Evolutionary conservation across 2,329 filamentous ascomycete species (phyloP), one percentile per base, ranked within the genome.

Genomic region (Hortaea werneckii): DNA sequence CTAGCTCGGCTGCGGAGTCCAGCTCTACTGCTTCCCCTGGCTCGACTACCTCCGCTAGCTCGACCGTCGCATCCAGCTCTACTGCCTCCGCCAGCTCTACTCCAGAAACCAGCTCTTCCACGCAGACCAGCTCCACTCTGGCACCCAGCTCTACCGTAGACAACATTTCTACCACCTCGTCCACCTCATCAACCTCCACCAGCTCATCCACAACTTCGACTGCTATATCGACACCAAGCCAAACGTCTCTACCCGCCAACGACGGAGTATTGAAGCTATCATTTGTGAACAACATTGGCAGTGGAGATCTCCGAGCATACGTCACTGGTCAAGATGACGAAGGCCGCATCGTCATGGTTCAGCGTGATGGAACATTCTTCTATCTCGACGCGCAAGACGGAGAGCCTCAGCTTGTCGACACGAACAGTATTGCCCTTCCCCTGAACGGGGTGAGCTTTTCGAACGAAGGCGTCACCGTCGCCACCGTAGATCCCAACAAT

Each of bases 201-300:
- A 35, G 32, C 32, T 9, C 32, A 35, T 35, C 32, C 8, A 35
- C 9, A 9, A 9, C 32, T 35, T n/a, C 32, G n/a, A 9, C 32
- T 9, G 32, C 32, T n/a, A 35, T n/a, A 35, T 35, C 32, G n/a
- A 20, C 20, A 20, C 20, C 20, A 20, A 20, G 20, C 20, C 20
- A 20, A 20, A 20, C 20, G 20, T 20, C 20, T 20, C 20, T 20
- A 20, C 20, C 20, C 20, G 32, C 32, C 32, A 35, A 35, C 32
- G n/a, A n/a, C 32, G 32, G 32, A 35, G 32, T 35, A 9, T n/a
- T 35, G 32, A 9, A 35, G 32, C n/a, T 35, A n/a, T 35, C 32
- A 9, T 35, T 75, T 5, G 60, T 71, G 50, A 75, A 75, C 56
- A 73, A 72, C 50, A 64, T 71, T 37, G 50, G 51, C 9, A 65